phyloP scores from a whole-genome alignment of 176 grass and related monocot species.

The Typha latifolia region DNA sequence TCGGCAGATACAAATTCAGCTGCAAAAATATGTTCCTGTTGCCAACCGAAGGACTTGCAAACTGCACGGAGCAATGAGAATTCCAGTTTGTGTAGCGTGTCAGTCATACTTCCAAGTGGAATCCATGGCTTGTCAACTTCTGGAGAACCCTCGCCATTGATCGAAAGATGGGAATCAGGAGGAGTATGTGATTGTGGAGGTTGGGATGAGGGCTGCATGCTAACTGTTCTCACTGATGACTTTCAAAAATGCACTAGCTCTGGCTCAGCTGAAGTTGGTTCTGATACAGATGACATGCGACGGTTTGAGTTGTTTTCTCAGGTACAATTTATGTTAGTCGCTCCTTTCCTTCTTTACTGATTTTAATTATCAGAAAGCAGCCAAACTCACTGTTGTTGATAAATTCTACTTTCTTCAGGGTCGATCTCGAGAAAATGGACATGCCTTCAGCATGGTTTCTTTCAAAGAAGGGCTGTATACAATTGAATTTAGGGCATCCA shows the following conservation, averaged over 20 bases:
- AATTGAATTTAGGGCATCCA: conserved; percentile 64
- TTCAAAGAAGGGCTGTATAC: conserved; percentile 71
- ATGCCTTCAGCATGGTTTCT: conserved; percentile 63
- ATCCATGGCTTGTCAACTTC: conserved; percentile 52
- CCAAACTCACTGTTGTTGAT: neutral
- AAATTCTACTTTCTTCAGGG: conserved; percentile 35
- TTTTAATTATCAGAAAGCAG: neutral
- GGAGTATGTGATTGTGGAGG: conserved; percentile 91
- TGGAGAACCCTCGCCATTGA: conserved; percentile 49
- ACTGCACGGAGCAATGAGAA: conserved; percentile 16
- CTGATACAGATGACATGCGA: conserved; percentile 30
- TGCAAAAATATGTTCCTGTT: conserved; percentile 19
- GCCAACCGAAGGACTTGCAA: conserved; percentile 25
- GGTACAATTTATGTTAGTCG: conserved; percentile 26
- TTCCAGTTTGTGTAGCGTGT: conserved; percentile 24
- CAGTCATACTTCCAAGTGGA: conserved; percentile 65
- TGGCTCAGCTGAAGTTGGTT: conserved; percentile 19
- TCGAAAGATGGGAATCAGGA: conserved; percentile 80
- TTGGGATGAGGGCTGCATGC: conserved; percentile 88
- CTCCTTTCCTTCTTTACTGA: conserved; percentile 9
- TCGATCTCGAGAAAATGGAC: conserved; percentile 28
- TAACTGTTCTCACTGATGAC: conserved; percentile 45
- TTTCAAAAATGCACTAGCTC: conserved; percentile 14
- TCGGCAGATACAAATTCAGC: conserved; percentile 6
- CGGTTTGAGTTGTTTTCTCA: conserved; percentile 59